Evolutionary conservation across 768 basidiomycete species (phyloP), one percentile per base, ranked within the genome.

Genomic region (Tricholomella constricta): DNA sequence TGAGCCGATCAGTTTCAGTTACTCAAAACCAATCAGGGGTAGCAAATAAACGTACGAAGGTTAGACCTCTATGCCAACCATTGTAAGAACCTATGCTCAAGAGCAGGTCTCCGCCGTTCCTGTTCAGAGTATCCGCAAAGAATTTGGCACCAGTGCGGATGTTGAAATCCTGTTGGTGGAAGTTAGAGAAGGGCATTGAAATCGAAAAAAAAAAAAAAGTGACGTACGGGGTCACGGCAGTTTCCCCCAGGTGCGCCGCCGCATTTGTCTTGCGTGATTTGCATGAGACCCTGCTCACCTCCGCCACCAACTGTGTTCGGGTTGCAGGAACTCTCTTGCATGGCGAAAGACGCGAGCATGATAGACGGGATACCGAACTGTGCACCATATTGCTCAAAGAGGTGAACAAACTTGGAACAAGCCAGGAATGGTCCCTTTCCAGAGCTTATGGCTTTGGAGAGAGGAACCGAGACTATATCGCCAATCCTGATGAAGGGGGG

Each of bases 221-320:
- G 4, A 47, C 73, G 55, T 49, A 79, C 79, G 46, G 77, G 74
- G 48, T 81, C 75, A 44, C 60, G 64, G 66, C 81, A 83, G 57
- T 80, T 69, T 12, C 74, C 75, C 20, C 59, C 64, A 5, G 80
- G 78, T 1, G 84, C 84, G 51, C 72, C 80, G 40, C 63, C 77
- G 61, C 91, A 94, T 69, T 93, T 94, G 57, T 90, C 89, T 35
- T 68, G 63, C 15, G 88, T 88, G 57, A 94, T 76, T 67, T 94
- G 91, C 91, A 94, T 94, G 47, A 94, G 71, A 27, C 91, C 92
- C 62, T 90, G 86, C 67, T 94, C 92, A 38, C 91, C 89, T 19
- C 76, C 89, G 14, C 85, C 86, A 46, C 92, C 92, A 40, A 83
- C 75, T 6, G 79, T 80, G 14, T 70, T 52, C 2, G 85, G 78